Base-by-base conservation (phyloP, 768 basidiomycete species). In the Suillus variegatus region DNA sequence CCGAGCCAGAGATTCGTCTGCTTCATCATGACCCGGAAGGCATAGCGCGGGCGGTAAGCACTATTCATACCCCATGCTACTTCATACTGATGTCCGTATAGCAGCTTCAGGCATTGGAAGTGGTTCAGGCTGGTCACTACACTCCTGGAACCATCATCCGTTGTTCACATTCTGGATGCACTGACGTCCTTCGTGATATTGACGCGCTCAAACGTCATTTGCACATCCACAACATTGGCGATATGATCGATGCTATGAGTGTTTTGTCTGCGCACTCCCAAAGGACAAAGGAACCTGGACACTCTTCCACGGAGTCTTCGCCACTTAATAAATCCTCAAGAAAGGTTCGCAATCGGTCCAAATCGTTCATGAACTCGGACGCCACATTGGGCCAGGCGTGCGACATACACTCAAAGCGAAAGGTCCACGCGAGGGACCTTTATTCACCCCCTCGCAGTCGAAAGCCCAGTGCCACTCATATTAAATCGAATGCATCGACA, bases 151-250 rank as follows among this genome's bases (percentile, higher is more conserved):
- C 78, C 43, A 70, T 54, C 20, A 74, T 87, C n/a, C 72, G 72
- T 9, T 87, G 86, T 69, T 78, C 76, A 32, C 80, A 84, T 44
- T 71, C 76, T 41, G 83, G 79, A 38, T 87, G 86, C 70, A 67
- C 68, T 20, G 80, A 85, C 72, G 75, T 78, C 9, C 69, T 87
- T 25, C 72, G 74, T 6, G 75, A 77, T 61, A 76, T 80, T 62
- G 79, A 79, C 66, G 81, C 82, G 22, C 77, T 87, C 58, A 81
- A 81, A 68, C 84, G 78, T 69, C 86, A 86, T 69, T 72, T 86
- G 25, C 85, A 87, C 67, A 84, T 87, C 58, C 86, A 87, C 71
- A 82, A 85, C 68, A 81, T 87, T 40, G 76, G 80, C 41, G 82
- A 84, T 62, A 35, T 13, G 8, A n/a, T 56, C 25, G 63, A 67